Evolutionary conservation across 768 basidiomycete genomes (phyloP).

Genomic region (Leccinum arenicola): DNA sequence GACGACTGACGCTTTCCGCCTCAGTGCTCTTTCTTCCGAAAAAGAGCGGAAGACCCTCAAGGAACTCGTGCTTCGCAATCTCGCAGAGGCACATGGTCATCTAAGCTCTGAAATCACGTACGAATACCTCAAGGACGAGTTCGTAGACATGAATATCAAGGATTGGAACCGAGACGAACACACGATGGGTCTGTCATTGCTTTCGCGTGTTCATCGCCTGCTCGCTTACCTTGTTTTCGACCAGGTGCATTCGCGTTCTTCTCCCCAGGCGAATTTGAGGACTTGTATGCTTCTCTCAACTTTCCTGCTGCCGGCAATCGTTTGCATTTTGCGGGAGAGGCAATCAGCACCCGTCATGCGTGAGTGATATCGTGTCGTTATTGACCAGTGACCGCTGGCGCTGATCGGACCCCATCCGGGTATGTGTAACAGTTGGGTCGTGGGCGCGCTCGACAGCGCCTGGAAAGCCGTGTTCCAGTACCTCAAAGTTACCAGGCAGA

Average conservation of each 20-base stretch:
- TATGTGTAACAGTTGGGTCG: constrained; percentile 33
- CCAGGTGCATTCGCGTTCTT: constrained; percentile 42
- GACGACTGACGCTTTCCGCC: constrained; percentile 38
- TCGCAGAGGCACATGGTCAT: constrained; percentile 20
- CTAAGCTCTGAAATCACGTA: constrained; percentile 10
- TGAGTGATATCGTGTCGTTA: not conserved
- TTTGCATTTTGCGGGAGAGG: constrained; percentile 18
- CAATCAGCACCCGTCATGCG: constrained; percentile 14
- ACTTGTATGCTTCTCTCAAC: constrained; percentile 32
- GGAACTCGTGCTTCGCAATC: constrained; percentile 25
- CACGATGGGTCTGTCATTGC: constrained; percentile 31
- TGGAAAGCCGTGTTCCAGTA: constrained; percentile 34
- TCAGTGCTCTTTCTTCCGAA: constrained; percentile 33
- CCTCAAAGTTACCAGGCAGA: constrained; percentile 13
- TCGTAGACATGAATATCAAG: constrained; percentile 27
- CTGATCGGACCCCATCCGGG: not conserved
- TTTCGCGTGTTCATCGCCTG: not conserved
- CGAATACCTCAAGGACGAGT: constrained; percentile 18
- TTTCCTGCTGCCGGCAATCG: constrained; percentile 25
- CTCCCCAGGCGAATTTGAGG: constrained; percentile 37
- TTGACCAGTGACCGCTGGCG: not conserved
- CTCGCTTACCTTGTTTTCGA: not conserved
- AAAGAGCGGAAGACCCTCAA: constrained; percentile 16
- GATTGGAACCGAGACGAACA: constrained; percentile 34
- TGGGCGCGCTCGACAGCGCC: constrained; percentile 38